Base-by-base conservation (phyloP, 305 asterid genomes). In the Caryopteris hybrid region DNA sequence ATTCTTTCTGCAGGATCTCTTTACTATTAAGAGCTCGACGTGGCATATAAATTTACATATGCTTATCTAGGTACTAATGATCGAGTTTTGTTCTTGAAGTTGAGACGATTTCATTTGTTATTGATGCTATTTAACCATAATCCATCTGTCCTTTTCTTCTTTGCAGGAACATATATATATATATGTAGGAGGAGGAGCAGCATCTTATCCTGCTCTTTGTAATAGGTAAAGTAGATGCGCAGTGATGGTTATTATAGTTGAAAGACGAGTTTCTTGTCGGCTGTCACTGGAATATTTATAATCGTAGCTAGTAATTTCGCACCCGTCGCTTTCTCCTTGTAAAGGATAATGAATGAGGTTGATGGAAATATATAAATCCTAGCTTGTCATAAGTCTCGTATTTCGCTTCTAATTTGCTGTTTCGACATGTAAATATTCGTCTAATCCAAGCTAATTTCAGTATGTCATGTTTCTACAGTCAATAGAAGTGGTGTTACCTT, bases 1-100 rank as follows among this genome's bases (percentile, higher is more conserved):
- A 0, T 21, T 11, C 6, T 39, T 65, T 77, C 76, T 22, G 73
- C 90, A 90, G 97, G 95, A n/a, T 88, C 96, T 27, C 86, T 88
- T 51, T 88, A 90, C 81, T 90, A 90, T 74, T 90, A 74, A 81
- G 68, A 65, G 69, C 73, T 64, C 46, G 33, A 41, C 66, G 64
- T n/a, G 66, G 47, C 80, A 33, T 72, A 81, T 71, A 62, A 64
- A 68, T 9, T 72, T 52, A 57, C 72, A 72, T 75, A 70, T 62
- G 64, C 70, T 73, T 59, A 39, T 33, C 66, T 76, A 81, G 95
- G 93, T 89, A 84, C 22, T 84, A n/a, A n/a, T n/a, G n/a, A n/a
- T n/a, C n/a, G 4, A 47, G 25, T 43, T 39, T 33, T 14, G 60
- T 5, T 5, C 48, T 2, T 27, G n/a, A 14, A 21, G 2, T n/a